phyloP scores from a whole-genome alignment of 176 grass and related monocot species.

The Lolium rigidum region DNA sequence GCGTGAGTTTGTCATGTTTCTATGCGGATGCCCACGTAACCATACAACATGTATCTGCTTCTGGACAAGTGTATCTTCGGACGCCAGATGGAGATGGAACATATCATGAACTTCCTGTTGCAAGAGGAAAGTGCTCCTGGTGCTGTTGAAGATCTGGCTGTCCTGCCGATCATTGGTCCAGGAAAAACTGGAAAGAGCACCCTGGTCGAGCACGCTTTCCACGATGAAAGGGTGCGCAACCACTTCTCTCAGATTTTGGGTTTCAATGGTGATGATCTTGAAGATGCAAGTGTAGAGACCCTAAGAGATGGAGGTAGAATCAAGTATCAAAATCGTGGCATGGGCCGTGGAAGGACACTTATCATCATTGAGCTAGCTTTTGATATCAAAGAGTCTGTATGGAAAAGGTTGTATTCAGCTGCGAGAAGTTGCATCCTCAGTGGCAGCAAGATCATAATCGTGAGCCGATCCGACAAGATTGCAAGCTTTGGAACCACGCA shows the following conservation, averaged over 20 bases:
- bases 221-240: not conserved
- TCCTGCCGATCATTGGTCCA: not conserved
- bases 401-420: too few relatives aligned
- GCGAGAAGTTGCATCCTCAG: too few relatives aligned
- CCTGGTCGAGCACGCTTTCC: not conserved
- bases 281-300: too few relatives aligned
- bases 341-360: too few relatives aligned
- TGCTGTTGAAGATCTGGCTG: not conserved
- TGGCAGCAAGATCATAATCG: too few relatives aligned
- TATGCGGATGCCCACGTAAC: not conserved
- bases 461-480: too few relatives aligned
- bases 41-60: not conserved
- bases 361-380: too few relatives aligned
- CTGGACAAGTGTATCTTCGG: not conserved
- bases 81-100: slow-evolving; percentile 5
- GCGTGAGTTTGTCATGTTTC: not conserved
- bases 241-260: slow-evolving; percentile 1
- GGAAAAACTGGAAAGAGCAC: not conserved
- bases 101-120: not conserved
- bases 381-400: too few relatives aligned
- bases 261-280: too few relatives aligned
- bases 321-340: too few relatives aligned
- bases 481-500: too few relatives aligned
- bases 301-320: too few relatives aligned
- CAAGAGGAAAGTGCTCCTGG: not conserved